Conservation (phyloP, 306 rosid species). For the Corylus avellana region DNA sequence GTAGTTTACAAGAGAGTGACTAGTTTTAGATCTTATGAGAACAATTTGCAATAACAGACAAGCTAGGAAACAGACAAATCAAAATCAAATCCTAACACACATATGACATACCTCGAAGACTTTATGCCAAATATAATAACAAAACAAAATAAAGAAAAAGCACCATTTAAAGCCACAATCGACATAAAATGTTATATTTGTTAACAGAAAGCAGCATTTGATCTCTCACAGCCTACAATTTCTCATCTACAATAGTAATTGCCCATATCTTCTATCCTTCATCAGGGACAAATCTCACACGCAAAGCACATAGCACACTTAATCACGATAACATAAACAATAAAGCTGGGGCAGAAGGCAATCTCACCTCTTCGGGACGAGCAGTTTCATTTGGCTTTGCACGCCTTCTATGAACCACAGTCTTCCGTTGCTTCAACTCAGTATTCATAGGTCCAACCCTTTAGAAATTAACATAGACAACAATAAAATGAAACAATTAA, state of each 20-base stretch:
- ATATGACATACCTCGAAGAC: background rate
- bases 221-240: background rate
- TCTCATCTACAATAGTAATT: background rate
- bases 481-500: background rate
- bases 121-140: background rate
- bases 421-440: conserved; percentile 61
- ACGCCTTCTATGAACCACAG: conserved; percentile 32
- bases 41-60: background rate
- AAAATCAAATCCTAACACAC: background rate
- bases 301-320: background rate
- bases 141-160: background rate
- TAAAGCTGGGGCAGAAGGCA: background rate
- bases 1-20: background rate
- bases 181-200: background rate
- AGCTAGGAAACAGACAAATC: background rate
- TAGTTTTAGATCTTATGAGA: background rate
- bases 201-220: background rate
- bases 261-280: background rate
- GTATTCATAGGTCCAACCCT: conserved; percentile 92
- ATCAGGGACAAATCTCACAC: background rate
- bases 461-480: background rate
- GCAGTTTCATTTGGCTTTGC: conserved; percentile 42
- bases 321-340: background rate
- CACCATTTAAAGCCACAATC: background rate
- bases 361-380: conserved; percentile 66